These are phyloP conservation scores for Rhodomyrtus psidioides DNA, from an alignment of 441 rosid genomes.

Conservation along the genomic window DNA sequence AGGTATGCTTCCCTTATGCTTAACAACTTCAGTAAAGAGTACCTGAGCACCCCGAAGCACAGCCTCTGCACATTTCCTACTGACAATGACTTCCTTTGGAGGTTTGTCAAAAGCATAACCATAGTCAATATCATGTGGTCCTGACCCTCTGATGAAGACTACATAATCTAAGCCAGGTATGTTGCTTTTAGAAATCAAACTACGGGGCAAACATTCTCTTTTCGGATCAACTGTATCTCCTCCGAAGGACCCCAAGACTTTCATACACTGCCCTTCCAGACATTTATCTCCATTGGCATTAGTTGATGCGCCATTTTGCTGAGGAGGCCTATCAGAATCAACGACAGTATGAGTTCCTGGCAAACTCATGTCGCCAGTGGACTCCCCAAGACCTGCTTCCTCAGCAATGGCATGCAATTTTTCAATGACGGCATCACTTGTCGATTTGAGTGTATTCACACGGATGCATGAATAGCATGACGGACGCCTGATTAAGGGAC, in stretches of 20 bases:
- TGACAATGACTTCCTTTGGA: slow-evolving; percentile 83
- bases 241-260: neutral
- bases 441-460: slow-evolving; percentile 64
- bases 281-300: slow-evolving; percentile 8
- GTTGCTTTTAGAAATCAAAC: slow-evolving; percentile 45
- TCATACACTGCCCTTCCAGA: neutral
- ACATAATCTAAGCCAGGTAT: slow-evolving; percentile 84
- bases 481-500: slow-evolving; percentile 48
- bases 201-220: slow-evolving; percentile 8
- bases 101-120: slow-evolving; percentile 36
- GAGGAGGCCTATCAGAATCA: neutral
- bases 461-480: slow-evolving; percentile 87
- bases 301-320: neutral
- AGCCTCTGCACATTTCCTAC: slow-evolving; percentile 97
- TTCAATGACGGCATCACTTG: slow-evolving; percentile 60
- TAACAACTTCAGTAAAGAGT: neutral
- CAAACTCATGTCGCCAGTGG: slow-evolving; percentile 13
- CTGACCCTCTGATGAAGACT: slow-evolving; percentile 77
- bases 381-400: slow-evolving; percentile 17
- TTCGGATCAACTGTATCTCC: neutral
- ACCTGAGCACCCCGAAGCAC: slow-evolving; percentile 99
- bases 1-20: neutral
- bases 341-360: neutral
- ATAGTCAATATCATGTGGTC: slow-evolving; percentile 72
- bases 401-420: slow-evolving; percentile 48